Conservation (phyloP, 2,329 filamentous ascomycete genomes). For the Ophiostoma ulmi region DNA sequence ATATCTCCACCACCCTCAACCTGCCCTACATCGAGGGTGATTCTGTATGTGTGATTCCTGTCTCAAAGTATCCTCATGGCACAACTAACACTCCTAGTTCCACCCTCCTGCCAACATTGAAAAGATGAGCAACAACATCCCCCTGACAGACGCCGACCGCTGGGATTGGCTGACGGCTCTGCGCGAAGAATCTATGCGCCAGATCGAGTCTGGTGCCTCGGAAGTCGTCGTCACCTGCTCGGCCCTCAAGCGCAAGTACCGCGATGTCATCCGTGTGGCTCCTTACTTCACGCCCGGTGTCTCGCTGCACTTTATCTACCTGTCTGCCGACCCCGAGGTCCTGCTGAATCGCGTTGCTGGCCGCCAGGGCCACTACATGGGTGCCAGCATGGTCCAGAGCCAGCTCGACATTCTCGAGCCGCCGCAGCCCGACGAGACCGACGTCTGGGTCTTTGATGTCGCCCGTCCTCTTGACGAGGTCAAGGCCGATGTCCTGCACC, state of each 20-base stretch:
- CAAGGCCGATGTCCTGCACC: slow-evolving; percentile 53
- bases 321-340: slow-evolving; percentile 69
- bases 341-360: slow-evolving; percentile 69
- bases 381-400: slow-evolving; percentile 87
- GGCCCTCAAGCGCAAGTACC: slow-evolving; percentile 93
- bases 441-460: slow-evolving; percentile 68
- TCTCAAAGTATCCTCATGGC: slow-evolving; percentile 17
- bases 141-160: slow-evolving; percentile 85
- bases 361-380: slow-evolving; percentile 89
- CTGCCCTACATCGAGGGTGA: slow-evolving; percentile 74
- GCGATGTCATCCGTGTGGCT: slow-evolving; percentile 80
- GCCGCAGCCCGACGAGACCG: slow-evolving; percentile 63
- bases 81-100: slow-evolving; percentile 46
- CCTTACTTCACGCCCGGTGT: slow-evolving; percentile 68
- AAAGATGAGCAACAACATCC: slow-evolving; percentile 82
- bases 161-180: slow-evolving; percentile 93
- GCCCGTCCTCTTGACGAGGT: slow-evolving; percentile 55
- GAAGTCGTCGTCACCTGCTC: slow-evolving; percentile 96
- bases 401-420: slow-evolving; percentile 86
- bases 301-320: slow-evolving; percentile 88
- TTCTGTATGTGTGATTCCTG: slow-evolving; percentile 48
- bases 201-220: slow-evolving; percentile 51
- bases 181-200: slow-evolving; percentile 60
- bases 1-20: slow-evolving; percentile 56
- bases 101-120: slow-evolving; percentile 74